These are phyloP conservation scores for Cucurbitaria berberidis DNA, from an alignment of 2,329 filamentous ascomycete species.

Conservation along the genomic window DNA sequence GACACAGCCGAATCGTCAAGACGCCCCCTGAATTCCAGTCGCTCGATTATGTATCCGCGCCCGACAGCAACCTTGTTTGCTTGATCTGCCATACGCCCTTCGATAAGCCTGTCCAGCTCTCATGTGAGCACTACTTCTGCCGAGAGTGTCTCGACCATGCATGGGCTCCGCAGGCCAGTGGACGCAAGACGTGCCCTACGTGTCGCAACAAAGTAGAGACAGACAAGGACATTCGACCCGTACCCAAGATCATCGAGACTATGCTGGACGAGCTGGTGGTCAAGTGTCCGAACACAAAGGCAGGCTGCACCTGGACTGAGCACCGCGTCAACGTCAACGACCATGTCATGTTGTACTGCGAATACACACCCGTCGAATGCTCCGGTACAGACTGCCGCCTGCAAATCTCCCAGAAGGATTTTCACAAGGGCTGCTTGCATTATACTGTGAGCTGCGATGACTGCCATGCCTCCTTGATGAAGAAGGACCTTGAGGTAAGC, in stretches of 20 bases:
- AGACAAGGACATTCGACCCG: conserved; percentile 39
- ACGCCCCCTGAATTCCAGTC: conserved; percentile 60
- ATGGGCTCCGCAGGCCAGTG: conserved; percentile 39
- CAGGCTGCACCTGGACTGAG: conserved; percentile 61
- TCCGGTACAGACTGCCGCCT: conserved; percentile 57
- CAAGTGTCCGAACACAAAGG: conserved; percentile 61
- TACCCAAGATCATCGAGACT: conserved; percentile 63
- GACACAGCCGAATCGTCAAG: conserved; percentile 41
- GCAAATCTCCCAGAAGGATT: conserved; percentile 62
- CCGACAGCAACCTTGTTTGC: conserved; percentile 67
- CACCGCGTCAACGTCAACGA: conserved; percentile 64
- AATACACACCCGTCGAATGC: conserved; percentile 61
- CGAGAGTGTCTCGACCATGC: conserved; percentile 60
- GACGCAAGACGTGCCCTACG: conserved; percentile 59
- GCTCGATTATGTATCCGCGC: conserved; percentile 63
- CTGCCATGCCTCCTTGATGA: conserved; percentile 61
- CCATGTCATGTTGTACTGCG: conserved; percentile 67
- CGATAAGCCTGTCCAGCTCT: conserved; percentile 62
- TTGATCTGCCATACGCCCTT: conserved; percentile 69
- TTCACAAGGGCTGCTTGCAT: conserved; percentile 61
- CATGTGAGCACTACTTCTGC: conserved; percentile 70
- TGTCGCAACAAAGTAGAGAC: conserved; percentile 58
- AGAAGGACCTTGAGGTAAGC: conserved; percentile 59
- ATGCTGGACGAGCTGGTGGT: conserved; percentile 68
- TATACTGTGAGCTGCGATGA: conserved; percentile 58